Conservation (phyloP, 345 rosid genomes). For the Rhodomyrtus tomentosa region DNA sequence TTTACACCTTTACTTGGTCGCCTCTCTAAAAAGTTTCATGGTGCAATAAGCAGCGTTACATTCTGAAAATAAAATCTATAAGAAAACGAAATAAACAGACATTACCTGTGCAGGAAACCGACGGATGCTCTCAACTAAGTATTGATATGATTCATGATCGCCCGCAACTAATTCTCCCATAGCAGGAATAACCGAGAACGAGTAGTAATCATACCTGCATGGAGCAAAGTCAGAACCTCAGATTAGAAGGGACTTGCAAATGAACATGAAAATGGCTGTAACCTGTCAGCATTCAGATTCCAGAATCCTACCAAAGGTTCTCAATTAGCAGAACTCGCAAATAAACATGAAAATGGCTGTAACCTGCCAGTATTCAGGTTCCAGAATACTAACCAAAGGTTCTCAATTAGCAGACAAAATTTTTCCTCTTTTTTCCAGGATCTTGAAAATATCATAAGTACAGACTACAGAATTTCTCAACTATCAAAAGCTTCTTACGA, state of each 20-base stretch:
- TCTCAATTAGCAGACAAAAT: not conserved
- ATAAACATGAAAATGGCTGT: not conserved
- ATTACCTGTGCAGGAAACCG: conserved; percentile 84
- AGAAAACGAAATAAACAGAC: not conserved
- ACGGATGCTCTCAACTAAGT: conserved; percentile 89
- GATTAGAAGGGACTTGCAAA: not conserved
- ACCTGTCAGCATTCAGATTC: not conserved
- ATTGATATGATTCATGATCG: conserved; percentile 76
- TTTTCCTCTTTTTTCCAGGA: not conserved
- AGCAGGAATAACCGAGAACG: conserved; percentile 76
- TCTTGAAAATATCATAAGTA: not conserved
- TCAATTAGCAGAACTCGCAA: not conserved
- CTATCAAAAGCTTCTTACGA: not conserved
- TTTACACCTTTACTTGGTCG: not conserved
- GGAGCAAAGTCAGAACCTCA: not conserved
- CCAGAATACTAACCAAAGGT: not conserved
- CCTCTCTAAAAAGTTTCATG: not conserved
- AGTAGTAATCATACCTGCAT: conserved; percentile 78
- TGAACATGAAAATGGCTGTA: not conserved
- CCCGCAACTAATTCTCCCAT: conserved; percentile 77
- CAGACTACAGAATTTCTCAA: not conserved
- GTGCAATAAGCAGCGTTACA: not conserved
- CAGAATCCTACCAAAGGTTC: not conserved
- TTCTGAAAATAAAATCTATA: not conserved
- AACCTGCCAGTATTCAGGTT: not conserved